Percentiles rank a stretch among this genome's conserved stretches.
These are phyloP conservation scores for Fistulifera solaris DNA, from an alignment of 108 stramenopile genomes.

Conservation along the genomic window DNA sequence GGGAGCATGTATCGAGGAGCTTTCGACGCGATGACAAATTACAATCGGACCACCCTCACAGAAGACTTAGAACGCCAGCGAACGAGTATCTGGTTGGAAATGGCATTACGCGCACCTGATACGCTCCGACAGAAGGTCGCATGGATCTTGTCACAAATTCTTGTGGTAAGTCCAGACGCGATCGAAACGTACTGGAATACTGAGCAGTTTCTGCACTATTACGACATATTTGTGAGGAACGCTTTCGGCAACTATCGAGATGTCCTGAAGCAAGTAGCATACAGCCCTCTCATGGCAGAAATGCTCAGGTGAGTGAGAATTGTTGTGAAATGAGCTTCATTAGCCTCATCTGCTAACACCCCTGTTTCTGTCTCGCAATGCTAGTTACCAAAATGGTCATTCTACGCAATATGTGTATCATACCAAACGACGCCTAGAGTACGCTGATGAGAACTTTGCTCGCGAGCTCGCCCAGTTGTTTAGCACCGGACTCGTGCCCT, in stretches of 20 bases:
- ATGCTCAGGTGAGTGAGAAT: constrained; percentile 26
- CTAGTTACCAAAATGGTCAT: too few relatives aligned
- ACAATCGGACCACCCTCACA: constrained; percentile 17
- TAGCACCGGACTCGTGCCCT: constrained; percentile 28
- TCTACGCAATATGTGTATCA: too few relatives aligned
- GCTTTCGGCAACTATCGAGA: constrained; percentile 65
- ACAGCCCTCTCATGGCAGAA: constrained; percentile 36
- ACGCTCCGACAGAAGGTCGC: constrained; percentile 36
- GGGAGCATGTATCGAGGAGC: constrained; percentile 16
- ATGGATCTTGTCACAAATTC: constrained; percentile 35
- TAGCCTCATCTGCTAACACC: too few relatives aligned
- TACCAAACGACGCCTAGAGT: too few relatives aligned
- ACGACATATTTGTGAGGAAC: constrained; percentile 67
- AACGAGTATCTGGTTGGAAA: constrained; percentile 17
- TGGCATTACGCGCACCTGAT: constrained; percentile 26
- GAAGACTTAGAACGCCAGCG: constrained; percentile 3
- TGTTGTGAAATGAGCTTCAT: too few relatives aligned
- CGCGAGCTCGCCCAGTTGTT: constrained; percentile 51
- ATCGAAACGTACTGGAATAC: constrained; percentile 8
- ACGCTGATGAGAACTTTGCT: constrained; percentile 52
- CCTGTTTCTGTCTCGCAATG: too few relatives aligned
- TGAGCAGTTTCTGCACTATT: constrained; percentile 31
- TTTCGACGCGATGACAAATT: constrained; percentile 1
- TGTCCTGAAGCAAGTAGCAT: constrained; percentile 46
- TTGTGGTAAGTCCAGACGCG: constrained; percentile 18